Conservation (phyloP, 2,329 filamentous ascomycete species). For the Trichothecium roseum region DNA sequence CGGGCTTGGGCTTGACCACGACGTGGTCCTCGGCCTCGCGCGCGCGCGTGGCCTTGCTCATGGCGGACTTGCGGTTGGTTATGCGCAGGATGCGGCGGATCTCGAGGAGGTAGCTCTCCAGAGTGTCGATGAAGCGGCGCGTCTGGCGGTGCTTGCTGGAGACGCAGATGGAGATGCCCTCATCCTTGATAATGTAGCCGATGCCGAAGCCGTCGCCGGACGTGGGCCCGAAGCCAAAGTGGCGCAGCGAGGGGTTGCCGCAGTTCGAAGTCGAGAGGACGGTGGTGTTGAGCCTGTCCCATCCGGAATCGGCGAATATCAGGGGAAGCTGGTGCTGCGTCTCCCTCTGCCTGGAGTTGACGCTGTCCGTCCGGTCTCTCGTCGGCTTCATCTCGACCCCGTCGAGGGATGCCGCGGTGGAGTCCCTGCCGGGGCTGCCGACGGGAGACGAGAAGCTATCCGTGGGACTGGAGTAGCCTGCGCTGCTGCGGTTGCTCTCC, state of each 20-base stretch:
- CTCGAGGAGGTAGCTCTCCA: conserved; percentile 86
- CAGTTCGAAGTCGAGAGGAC: conserved; percentile 97
- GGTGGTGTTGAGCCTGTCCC: conserved; percentile 92
- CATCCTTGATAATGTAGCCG: conserved; percentile 89
- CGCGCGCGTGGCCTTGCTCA: conserved; percentile 36
- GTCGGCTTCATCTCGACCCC: conserved; percentile 22
- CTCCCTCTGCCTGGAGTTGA: conserved; percentile 35
- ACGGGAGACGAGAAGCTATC: conserved; percentile 39
- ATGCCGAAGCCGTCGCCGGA: conserved; percentile 93
- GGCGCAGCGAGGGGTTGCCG: conserved; percentile 85
- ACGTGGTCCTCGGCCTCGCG: conserved; percentile 36
- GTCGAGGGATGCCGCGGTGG: conserved; percentile 22
- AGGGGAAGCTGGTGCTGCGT: conserved; percentile 51
- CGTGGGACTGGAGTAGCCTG: conserved; percentile 53
- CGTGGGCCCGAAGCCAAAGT: conserved; percentile 94
- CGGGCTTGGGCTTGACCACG: conserved; percentile 21
- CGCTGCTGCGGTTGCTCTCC: conserved; percentile 39
- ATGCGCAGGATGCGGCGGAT: conserved; percentile 75
- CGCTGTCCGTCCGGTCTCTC: conserved; percentile 43
- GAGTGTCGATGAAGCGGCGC: conserved; percentile 73
- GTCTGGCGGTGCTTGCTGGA: conserved; percentile 93
- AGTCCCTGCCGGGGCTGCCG: conserved; percentile 44
- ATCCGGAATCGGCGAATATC: conserved; percentile 80
- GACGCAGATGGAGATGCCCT: conserved; percentile 77
- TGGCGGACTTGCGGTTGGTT: conserved; percentile 38